A percentile compares a stretch with the other conserved stretches of the same genome.
Evolutionary conservation across 1,284 basidiomycete genomes (phyloP).

Genomic region (Clitocybe nebularis): DNA sequence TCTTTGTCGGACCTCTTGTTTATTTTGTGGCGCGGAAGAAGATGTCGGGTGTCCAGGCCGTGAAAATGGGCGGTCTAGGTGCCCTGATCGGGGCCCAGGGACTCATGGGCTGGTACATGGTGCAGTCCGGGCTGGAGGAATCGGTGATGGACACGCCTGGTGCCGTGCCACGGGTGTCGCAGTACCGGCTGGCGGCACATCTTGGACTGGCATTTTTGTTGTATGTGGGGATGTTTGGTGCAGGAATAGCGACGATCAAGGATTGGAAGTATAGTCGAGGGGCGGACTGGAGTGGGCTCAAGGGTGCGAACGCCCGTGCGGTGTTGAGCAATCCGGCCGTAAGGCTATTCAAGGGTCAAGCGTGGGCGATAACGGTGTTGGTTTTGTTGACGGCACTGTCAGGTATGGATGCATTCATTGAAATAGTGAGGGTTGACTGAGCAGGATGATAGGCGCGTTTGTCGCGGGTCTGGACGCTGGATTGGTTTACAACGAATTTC

Average conservation of each 20-base stretch:
- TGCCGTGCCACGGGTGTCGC: slow-evolving; percentile 91
- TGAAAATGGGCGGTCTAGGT: slow-evolving; percentile 68
- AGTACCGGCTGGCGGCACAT: slow-evolving; percentile 95
- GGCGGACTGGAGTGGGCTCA: slow-evolving; percentile 42
- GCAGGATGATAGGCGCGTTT: slow-evolving; percentile 73
- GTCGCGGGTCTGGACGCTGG: slow-evolving; percentile 98
- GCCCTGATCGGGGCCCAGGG: slow-evolving; percentile 88
- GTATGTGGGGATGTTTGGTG: slow-evolving; percentile 88
- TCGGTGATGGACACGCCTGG: slow-evolving; percentile 76
- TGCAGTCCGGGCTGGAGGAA: slow-evolving; percentile 91
- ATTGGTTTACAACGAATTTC: slow-evolving; percentile 96
- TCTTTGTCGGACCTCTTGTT: slow-evolving; percentile 75
- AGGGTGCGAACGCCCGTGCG: slow-evolving; percentile 23
- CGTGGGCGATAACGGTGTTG: slow-evolving; percentile 65
- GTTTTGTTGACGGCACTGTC: slow-evolving; percentile 91
- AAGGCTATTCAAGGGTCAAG: slow-evolving; percentile 55
- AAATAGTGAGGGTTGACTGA: slow-evolving; percentile 5
- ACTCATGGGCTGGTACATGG: slow-evolving; percentile 98
- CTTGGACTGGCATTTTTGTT: slow-evolving; percentile 87
- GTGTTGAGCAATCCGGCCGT: slow-evolving; percentile 56
- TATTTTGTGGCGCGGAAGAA: slow-evolving; percentile 75
- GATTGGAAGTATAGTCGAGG: slow-evolving; percentile 75
- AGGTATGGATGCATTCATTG: slow-evolving; percentile 39
- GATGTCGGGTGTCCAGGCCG: slow-evolving; percentile 60
- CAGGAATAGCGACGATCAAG: slow-evolving; percentile 75